These are phyloP conservation scores for Chlorella sp. DNA, from an alignment of 139 green algal species.

Conservation along the genomic window DNA sequence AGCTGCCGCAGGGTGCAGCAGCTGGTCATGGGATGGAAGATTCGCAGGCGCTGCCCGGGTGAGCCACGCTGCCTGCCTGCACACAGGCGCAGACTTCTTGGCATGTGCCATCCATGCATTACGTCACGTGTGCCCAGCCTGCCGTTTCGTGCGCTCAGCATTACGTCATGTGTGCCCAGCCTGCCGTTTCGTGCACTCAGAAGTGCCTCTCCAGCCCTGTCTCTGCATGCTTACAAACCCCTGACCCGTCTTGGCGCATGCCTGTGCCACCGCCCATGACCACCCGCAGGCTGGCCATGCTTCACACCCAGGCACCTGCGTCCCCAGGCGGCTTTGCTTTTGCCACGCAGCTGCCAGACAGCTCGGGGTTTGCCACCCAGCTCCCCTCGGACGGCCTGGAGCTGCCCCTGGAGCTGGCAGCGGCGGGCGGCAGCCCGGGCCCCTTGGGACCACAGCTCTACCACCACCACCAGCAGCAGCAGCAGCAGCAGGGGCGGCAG, in stretches of 20 bases:
- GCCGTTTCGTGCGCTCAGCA: too few species aligned
- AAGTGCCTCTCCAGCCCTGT: too few species aligned
- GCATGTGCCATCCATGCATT: neutral
- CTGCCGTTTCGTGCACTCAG: too few species aligned
- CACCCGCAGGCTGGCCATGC: neutral
- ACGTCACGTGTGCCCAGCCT: too few species aligned
- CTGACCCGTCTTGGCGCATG: neutral
- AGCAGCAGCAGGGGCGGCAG: neutral
- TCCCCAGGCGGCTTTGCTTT: neutral
- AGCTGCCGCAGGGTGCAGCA: neutral
- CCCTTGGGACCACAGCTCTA: neutral
- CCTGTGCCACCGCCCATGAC: too few species aligned
- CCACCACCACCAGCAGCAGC: neutral
- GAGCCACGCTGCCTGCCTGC: neutral
- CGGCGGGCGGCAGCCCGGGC: neutral
- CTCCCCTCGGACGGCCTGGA: neutral
- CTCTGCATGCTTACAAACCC: neutral
- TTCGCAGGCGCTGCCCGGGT: neutral
- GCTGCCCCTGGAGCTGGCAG: neutral
- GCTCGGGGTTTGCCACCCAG: conserved; percentile 7
- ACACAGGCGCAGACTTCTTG: neutral
- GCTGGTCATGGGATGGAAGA: neutral
- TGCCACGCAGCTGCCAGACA: conserved; percentile 5
- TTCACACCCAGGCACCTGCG: conserved; percentile 13
- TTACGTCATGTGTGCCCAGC: too few species aligned